Evolutionary conservation across 495 filamentous ascomycete species (phyloP).

Genomic region (Annulohypoxylon stygium): DNA sequence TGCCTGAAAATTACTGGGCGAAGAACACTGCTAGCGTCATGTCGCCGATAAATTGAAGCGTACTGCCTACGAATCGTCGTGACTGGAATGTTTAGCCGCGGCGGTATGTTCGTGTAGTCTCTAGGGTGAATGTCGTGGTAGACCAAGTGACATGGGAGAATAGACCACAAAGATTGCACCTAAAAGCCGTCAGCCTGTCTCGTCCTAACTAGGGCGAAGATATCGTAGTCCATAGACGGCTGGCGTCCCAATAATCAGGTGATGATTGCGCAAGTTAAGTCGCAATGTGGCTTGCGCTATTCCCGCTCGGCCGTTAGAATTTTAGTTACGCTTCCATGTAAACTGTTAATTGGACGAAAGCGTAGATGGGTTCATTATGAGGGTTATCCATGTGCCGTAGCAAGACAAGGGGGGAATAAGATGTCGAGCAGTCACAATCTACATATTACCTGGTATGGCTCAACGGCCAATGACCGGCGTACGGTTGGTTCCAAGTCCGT

Average conservation of each 20-base stretch:
- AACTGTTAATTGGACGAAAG: conserved; percentile 26
- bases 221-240: conserved; percentile 15
- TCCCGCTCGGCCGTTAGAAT: conserved; percentile 45
- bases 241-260: conserved; percentile 7
- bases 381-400: conserved; percentile 27
- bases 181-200: conserved; percentile 24
- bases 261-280: conserved; percentile 23
- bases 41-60: conserved; percentile 10
- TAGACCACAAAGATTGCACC: conserved; percentile 13
- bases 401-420: conserved; percentile 29
- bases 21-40: conserved; percentile 1
- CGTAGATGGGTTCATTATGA: conserved; percentile 23
- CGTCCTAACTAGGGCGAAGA: not conserved
- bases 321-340: conserved; percentile 43
- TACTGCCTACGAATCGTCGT: not conserved
- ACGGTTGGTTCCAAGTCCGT: conserved; percentile 8
- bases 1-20: not conserved
- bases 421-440: conserved; percentile 33
- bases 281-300: conserved; percentile 47
- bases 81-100: conserved; percentile 32
- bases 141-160: conserved; percentile 10
- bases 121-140: conserved; percentile 11
- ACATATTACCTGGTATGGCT: conserved; percentile 34
- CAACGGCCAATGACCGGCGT: conserved; percentile 25
- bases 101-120: conserved; percentile 8